A percentile compares a stretch with the other conserved stretches of the same genome.
phyloP scores from a whole-genome alignment of 78 protist species.

The Dictyostelium discoideum region dicty_2.7 NC_007091.3:2288001-2288500 shows the following conservation, averaged over 20 bases:
- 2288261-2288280: too few relatives aligned
- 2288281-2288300: too few relatives aligned
- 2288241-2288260: neutral
- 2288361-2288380: neutral
- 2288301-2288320: too few relatives aligned
- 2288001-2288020: too few relatives aligned
- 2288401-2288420: neutral
- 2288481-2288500: neutral
- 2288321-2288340: neutral
- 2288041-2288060: too few relatives aligned
- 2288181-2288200: neutral
- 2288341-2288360: neutral
- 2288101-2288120: neutral
- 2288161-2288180: neutral
- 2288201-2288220: neutral
- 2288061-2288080: neutral
- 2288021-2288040: too few relatives aligned
- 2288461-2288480: neutral
- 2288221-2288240: neutral
- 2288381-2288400: slow-evolving; percentile 1
- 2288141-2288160: neutral
- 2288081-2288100: neutral
- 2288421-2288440: neutral
- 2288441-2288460: neutral
- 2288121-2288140: neutral